These are phyloP conservation scores for Kondoa subrosea DNA, from an alignment of 768 basidiomycete species.

Conservation along the genomic window DNA sequence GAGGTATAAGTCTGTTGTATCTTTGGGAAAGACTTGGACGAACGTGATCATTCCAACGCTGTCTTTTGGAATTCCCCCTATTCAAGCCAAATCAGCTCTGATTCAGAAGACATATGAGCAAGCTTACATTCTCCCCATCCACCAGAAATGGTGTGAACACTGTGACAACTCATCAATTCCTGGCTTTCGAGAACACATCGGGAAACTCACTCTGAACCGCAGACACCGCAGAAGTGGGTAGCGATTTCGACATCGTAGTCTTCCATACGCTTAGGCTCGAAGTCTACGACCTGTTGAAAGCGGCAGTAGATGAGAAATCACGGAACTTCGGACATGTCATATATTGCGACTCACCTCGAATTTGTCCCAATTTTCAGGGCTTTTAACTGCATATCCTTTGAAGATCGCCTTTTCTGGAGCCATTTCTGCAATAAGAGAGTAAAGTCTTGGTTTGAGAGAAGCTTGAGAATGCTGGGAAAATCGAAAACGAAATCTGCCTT, in stretches of 20 bases:
- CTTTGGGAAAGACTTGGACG: neutral
- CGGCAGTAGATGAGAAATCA: neutral
- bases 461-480: neutral
- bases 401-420: neutral
- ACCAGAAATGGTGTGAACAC: conserved; percentile 26
- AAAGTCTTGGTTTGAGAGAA: neutral
- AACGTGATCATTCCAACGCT: conserved; percentile 9
- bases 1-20: neutral
- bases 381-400: conserved; percentile 23
- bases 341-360: neutral
- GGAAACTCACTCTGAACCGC: conserved; percentile 11
- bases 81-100: too few relatives aligned
- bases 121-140: conserved; percentile 23
- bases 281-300: conserved; percentile 16
- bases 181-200: neutral
- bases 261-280: conserved; percentile 22
- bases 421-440: too few relatives aligned
- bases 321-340: neutral
- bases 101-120: conserved; percentile 15
- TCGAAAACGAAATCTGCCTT: too few relatives aligned
- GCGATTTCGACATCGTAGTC: conserved; percentile 26
- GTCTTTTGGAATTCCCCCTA: too few relatives aligned
- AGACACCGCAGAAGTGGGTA: conserved; percentile 23
- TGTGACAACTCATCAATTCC: neutral
- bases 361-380: conserved; percentile 15